Evolutionary conservation across 371 early-diverging fungal genomes (phyloP).

Genomic region (Mucor plumbeus): DNA sequence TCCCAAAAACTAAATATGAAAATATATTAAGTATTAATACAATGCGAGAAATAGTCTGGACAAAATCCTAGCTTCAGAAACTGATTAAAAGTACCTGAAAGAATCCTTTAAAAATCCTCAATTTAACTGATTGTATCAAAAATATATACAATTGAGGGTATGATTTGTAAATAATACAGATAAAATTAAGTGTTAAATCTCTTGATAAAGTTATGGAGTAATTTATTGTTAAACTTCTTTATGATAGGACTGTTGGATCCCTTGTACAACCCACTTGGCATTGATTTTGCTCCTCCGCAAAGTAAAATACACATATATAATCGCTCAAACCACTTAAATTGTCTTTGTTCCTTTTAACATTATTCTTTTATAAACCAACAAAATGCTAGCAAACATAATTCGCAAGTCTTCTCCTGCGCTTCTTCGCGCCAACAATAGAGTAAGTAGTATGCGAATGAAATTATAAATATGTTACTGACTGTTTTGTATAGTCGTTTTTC

Average conservation of each 20-base stretch:
- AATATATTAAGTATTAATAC: too few relatives aligned
- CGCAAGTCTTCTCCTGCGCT: background rate
- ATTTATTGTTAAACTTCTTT: too few relatives aligned
- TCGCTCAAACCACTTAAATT: too few relatives aligned
- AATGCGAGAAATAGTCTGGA: too few relatives aligned
- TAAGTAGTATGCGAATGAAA: background rate
- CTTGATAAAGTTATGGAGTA: too few relatives aligned
- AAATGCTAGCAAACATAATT: background rate
- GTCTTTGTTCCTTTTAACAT: background rate
- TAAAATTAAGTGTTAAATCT: background rate
- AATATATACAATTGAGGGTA: too few relatives aligned
- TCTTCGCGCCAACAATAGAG: background rate
- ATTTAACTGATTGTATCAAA: too few relatives aligned
- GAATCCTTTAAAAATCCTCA: too few relatives aligned
- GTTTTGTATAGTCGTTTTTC: slow-evolving; percentile 13
- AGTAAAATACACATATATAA: too few relatives aligned
- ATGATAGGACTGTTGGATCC: background rate
- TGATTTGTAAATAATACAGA: background rate
- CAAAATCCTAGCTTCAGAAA: too few relatives aligned
- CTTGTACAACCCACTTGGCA: background rate
- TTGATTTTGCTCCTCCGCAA: slow-evolving; percentile 1
- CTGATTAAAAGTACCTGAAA: too few relatives aligned
- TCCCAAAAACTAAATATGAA: too few relatives aligned
- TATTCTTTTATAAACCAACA: background rate
- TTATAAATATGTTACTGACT: background rate